phyloP scores from a whole-genome alignment of 148 eudicot genomes.

The Cornus suecica region DNA sequence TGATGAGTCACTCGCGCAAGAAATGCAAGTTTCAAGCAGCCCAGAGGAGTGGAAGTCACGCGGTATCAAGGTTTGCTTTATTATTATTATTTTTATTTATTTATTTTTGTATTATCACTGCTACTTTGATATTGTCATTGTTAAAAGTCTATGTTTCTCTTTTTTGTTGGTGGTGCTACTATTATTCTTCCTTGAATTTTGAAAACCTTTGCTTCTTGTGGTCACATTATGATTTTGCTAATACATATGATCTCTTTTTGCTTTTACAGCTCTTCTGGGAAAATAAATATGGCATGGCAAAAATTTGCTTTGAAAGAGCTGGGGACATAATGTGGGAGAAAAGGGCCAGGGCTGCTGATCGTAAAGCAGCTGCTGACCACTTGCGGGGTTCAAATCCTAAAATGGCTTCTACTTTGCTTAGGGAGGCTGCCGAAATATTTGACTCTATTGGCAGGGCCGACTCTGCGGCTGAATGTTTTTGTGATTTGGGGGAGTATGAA shows the following conservation, averaged over 20 bases:
- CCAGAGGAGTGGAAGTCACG: too few species aligned
- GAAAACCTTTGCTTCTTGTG: background rate
- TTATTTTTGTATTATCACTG: too few species aligned
- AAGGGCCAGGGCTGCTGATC: slow-evolving; percentile 40
- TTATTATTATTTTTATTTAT: too few species aligned
- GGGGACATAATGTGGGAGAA: slow-evolving; percentile 45
- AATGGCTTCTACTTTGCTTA: slow-evolving; percentile 24
- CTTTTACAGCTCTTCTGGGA: slow-evolving; percentile 38
- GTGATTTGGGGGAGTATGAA: slow-evolving; percentile 33
- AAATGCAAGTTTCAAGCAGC: too few species aligned
- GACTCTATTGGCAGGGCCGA: slow-evolving; percentile 30
- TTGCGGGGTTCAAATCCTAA: slow-evolving; percentile 24
- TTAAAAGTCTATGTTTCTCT: too few species aligned
- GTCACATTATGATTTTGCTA: background rate
- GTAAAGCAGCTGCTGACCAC: slow-evolving; percentile 29
- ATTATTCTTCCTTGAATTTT: too few species aligned
- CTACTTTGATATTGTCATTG: too few species aligned
- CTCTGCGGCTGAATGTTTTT: slow-evolving; percentile 36
- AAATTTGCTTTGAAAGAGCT: slow-evolving; percentile 57
- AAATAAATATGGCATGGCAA: slow-evolving; percentile 48
- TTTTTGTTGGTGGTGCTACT: too few species aligned
- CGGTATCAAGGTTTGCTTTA: too few species aligned
- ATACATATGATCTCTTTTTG: background rate
- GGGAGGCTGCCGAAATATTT: slow-evolving; percentile 51
- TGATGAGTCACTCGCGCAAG: too few species aligned